phyloP scores from a whole-genome alignment of 805 yeast genomes.

The Jamesozyma piceae region DNA sequence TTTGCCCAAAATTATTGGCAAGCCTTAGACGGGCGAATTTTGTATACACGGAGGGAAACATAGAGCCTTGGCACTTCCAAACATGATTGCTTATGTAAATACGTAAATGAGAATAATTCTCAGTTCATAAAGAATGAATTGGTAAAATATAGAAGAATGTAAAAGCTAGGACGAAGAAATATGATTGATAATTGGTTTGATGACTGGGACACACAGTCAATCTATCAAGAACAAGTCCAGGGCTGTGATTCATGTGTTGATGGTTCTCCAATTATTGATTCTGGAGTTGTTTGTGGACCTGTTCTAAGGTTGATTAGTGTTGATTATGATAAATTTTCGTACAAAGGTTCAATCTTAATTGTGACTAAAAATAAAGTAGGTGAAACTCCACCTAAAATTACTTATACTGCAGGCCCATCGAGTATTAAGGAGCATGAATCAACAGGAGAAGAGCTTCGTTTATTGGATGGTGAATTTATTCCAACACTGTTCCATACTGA shows the following conservation, averaged over 20 bases:
- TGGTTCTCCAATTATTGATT: constrained; percentile 13
- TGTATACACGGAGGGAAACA: no score
- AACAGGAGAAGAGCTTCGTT: not conserved
- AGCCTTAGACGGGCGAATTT: no score
- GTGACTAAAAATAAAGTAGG: constrained; percentile 41
- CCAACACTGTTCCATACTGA: constrained; percentile 38
- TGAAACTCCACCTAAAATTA: constrained; percentile 28
- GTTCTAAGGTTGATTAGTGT: constrained; percentile 58
- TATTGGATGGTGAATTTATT: constrained; percentile 37
- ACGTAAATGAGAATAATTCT: no score
- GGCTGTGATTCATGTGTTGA: constrained; percentile 17
- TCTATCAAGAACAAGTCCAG: constrained; percentile 15
- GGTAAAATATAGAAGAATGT: no score
- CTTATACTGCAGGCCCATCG: constrained; percentile 11
- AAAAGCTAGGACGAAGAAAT: not conserved
- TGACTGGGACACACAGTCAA: constrained; percentile 19
- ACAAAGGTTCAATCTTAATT: constrained; percentile 61
- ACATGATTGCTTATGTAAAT: no score
- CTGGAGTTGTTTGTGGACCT: constrained; percentile 58
- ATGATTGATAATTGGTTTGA: constrained; percentile 14
- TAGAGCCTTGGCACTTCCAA: no score
- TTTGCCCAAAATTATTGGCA: no score
- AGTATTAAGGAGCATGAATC: not conserved
- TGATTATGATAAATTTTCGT: constrained; percentile 40
- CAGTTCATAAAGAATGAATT: no score